Base-by-base conservation (phyloP, 2,329 filamentous ascomycete species). In the Monilinia fructicola region DNA sequence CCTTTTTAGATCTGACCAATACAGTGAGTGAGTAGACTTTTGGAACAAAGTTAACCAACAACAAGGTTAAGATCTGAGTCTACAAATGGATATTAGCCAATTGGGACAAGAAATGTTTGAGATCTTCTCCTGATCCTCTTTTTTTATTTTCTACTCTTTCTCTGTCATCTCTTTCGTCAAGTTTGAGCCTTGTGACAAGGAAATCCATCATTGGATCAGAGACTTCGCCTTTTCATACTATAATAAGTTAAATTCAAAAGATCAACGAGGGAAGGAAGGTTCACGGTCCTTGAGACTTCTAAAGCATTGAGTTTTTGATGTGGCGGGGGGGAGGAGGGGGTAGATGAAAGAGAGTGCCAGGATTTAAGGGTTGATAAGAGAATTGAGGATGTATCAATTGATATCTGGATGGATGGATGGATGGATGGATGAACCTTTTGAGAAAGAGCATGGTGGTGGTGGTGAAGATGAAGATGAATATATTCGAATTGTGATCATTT, bases 11-110 rank as follows among this genome's bases (percentile, higher is more conserved):
- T 18, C 26, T 60, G 58, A 18, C 44, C 58, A 50, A 60, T 60
- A 18, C 10, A 31, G 28, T 5, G 53, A 35, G 11, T n/a, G 18
- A 21, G 18, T 10, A 1, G 28, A 21, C 31, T 35, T 7, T 35
- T 35, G 31, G 31, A 35, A 35, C 31, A 35, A 35, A 35, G 31
- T 35, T 16, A 10, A 40, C 23, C n/a, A 55, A 50, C 4, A 62
- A 53, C 31, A 50, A 44, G 10, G 10, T 54, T 26, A 59, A 10
- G 16, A 52, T 44, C 14, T 31, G 31, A 38, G 71, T 72, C 68
- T 73, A 64, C 74, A 76, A 76, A 73, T 72, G 69, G 67, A 68
- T 55, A 52, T 72, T 73, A 70, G 71, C 64, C 73, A 73, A 74
- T 73, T 74, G 46, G 68, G 48, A 54, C 56, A 62, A 21, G 35